phyloP scores from a whole-genome alignment of 2,329 filamentous ascomycete genomes.

The Ophiostoma novo-ulmi region DNA sequence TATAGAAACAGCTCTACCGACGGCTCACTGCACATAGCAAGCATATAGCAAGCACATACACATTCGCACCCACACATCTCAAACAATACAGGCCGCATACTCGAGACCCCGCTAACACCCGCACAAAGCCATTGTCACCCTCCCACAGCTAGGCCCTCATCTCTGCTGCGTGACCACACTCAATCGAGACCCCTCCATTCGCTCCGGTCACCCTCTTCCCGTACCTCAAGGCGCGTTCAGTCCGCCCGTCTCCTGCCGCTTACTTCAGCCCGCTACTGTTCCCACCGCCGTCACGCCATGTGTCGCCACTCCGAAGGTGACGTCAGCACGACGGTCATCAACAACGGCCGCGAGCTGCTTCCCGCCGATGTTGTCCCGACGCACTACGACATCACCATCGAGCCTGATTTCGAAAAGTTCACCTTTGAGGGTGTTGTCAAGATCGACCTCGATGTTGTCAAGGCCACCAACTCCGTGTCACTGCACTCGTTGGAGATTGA shows the following conservation, averaged over 20 bases:
- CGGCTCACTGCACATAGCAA: not conserved
- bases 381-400: slow-evolving; percentile 87
- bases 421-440: slow-evolving; percentile 78
- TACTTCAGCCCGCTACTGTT: slow-evolving; percentile 57
- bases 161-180: slow-evolving; percentile 10
- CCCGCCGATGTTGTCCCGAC: slow-evolving; percentile 87
- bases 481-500: slow-evolving; percentile 85
- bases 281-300: slow-evolving; percentile 67
- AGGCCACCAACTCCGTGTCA: slow-evolving; percentile 79
- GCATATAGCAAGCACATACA: not conserved
- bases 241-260: slow-evolving; percentile 12
- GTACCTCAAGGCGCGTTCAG: slow-evolving; percentile 11
- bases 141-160: not conserved
- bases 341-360: slow-evolving; percentile 68
- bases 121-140: slow-evolving; percentile 19
- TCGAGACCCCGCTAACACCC: slow-evolving; percentile 10
- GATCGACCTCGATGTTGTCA: slow-evolving; percentile 80
- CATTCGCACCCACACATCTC: not conserved
- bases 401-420: slow-evolving; percentile 84
- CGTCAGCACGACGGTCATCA: slow-evolving; percentile 35
- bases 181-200: slow-evolving; percentile 18
- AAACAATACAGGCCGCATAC: slow-evolving; percentile 1
- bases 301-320: slow-evolving; percentile 48
- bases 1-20: not conserved
- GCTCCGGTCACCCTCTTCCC: not conserved